These are phyloP conservation scores for Trichosporon coremiiforme DNA, from an alignment of 1,284 basidiomycete species.

Conservation along the genomic window DNA sequence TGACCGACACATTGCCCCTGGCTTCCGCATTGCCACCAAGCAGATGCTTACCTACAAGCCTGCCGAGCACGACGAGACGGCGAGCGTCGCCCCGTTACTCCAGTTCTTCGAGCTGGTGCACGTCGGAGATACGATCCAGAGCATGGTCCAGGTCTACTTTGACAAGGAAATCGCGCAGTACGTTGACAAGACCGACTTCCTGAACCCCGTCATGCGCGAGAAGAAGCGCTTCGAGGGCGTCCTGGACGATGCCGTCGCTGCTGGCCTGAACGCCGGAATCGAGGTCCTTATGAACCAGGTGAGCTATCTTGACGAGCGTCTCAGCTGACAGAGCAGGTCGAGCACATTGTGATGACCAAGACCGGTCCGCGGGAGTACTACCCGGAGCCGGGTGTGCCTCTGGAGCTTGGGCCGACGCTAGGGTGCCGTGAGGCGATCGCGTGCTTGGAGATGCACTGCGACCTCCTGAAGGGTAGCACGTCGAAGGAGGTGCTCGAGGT, in stretches of 20 bases:
- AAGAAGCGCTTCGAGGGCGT: slow-evolving; percentile 93
- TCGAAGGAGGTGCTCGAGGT: slow-evolving; percentile 95
- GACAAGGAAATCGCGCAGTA: slow-evolving; percentile 88
- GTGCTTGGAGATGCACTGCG: slow-evolving; percentile 85
- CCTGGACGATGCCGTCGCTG: slow-evolving; percentile 89
- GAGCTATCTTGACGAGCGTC: slow-evolving; percentile 29
- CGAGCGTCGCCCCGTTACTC: slow-evolving; percentile 81
- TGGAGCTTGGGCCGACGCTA: slow-evolving; percentile 79
- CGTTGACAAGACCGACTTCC: slow-evolving; percentile 88
- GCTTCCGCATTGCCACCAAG: slow-evolving; percentile 78
- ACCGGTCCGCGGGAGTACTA: slow-evolving; percentile 88
- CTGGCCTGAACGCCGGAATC: slow-evolving; percentile 89
- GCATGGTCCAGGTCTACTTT: slow-evolving; percentile 96
- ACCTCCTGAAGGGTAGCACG: slow-evolving; percentile 85
- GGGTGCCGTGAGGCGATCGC: slow-evolving; percentile 84
- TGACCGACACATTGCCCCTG: slow-evolving; percentile 79
- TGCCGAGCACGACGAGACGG: slow-evolving; percentile 73
- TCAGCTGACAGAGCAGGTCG: slow-evolving; percentile 66
- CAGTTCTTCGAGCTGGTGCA: slow-evolving; percentile 99
- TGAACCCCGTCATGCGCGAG: slow-evolving; percentile 89
- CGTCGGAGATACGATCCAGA: slow-evolving; percentile 94
- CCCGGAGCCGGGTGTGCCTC: slow-evolving; percentile 71
- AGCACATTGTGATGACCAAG: slow-evolving; percentile 81
- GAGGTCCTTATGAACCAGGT: slow-evolving; percentile 95
- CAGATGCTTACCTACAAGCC: slow-evolving; percentile 87